Evolutionary conservation across 768 basidiomycete genomes (phyloP).

Genomic region (Agaricus sinodeliciosus): DNA sequence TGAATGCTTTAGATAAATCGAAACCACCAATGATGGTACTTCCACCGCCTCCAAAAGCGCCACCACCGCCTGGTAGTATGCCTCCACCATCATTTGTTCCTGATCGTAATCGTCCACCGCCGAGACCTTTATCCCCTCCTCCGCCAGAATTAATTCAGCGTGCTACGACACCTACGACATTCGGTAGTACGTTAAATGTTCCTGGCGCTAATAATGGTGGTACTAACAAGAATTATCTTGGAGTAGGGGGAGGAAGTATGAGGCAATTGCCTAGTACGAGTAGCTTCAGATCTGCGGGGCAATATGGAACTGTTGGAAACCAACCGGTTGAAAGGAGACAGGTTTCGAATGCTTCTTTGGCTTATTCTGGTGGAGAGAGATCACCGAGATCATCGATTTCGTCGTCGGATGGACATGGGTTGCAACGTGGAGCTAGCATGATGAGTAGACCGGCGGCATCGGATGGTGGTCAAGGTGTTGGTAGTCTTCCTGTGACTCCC

Average conservation of each 20-base stretch:
- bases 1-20: conserved; percentile 60
- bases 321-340: conserved; percentile 35
- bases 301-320: conserved; percentile 31
- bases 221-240: conserved; percentile 17
- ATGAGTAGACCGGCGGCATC: conserved; percentile 22
- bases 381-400: conserved; percentile 77
- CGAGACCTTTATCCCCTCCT: conserved; percentile 88
- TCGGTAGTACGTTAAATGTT: conserved; percentile 56
- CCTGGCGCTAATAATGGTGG: conserved; percentile 27
- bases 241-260: conserved; percentile 20
- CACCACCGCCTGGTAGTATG: conserved; percentile 69
- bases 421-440: conserved; percentile 16
- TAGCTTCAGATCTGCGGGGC: conserved; percentile 72
- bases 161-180: conserved; percentile 80
- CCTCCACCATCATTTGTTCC: conserved; percentile 74
- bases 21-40: conserved; percentile 82
- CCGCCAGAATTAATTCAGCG: conserved; percentile 89
- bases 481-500: conserved; percentile 35
- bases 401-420: conserved; percentile 52
- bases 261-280: conserved; percentile 71
- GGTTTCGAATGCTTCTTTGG: conserved; percentile 62
- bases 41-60: conserved; percentile 71
- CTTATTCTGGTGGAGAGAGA: conserved; percentile 42
- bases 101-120: conserved; percentile 66
- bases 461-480: background rate